Conservation (phyloP, 371 early-diverging fungal species). For the Ordospora pajunii region DNA sequence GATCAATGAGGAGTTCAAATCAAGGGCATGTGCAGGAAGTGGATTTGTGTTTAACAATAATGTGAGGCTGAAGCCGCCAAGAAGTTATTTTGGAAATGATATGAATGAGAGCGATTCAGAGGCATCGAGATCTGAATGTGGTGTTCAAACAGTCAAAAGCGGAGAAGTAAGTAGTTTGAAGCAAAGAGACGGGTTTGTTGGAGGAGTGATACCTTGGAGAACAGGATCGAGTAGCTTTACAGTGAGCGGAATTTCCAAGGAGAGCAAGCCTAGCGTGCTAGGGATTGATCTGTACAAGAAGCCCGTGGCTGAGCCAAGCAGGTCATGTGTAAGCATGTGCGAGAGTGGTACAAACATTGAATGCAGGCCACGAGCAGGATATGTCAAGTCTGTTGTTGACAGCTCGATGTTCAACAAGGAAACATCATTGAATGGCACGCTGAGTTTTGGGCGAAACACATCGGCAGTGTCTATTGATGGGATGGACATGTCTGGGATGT, state of each 20-base stretch:
- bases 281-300: slow-evolving; percentile 5
- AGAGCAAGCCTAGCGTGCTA: background rate
- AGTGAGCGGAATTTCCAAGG: background rate
- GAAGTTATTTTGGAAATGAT: background rate
- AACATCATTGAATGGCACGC: background rate
- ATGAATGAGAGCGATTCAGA: background rate
- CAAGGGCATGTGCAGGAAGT: background rate
- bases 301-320: background rate
- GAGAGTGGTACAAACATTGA: background rate
- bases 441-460: background rate
- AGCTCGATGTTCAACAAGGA: background rate
- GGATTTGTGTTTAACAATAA: slow-evolving; percentile 4
- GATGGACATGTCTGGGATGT: background rate
- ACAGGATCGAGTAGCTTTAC: background rate
- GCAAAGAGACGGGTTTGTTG: slow-evolving; percentile 3
- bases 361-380: background rate
- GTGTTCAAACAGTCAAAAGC: no score
- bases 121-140: background rate
- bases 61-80: background rate
- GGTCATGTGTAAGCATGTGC: background rate
- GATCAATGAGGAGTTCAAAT: slow-evolving; percentile 2
- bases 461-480: background rate
- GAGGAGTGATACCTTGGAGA: background rate
- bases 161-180: background rate
- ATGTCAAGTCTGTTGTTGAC: background rate